Evolutionary conservation across 2,329 filamentous ascomycete species (phyloP).

Genomic region (Allantophomopsis lycopodina): DNA sequence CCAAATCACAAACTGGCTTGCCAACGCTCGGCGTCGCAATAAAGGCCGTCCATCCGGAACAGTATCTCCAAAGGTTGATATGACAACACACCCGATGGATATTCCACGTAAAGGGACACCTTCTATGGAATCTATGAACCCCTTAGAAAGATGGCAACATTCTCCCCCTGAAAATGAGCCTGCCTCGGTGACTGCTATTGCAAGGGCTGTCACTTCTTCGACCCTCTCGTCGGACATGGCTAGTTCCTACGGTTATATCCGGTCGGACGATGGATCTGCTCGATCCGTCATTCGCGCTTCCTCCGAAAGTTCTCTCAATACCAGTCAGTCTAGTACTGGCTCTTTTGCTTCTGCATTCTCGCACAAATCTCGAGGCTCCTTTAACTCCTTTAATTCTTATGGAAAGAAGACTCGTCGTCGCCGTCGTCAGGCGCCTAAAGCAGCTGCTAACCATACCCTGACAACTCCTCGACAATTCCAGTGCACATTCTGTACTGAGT

Average conservation of each 20-base stretch:
- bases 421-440: slow-evolving; percentile 14
- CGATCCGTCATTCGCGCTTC: slow-evolving; percentile 44
- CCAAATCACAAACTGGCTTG: slow-evolving; percentile 87
- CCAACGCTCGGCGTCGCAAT: slow-evolving; percentile 72
- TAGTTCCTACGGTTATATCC: slow-evolving; percentile 41
- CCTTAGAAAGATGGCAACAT: slow-evolving; percentile 55
- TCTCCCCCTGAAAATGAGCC: slow-evolving; percentile 59
- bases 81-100: slow-evolving; percentile 51
- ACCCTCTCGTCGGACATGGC: slow-evolving; percentile 38
- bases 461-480: slow-evolving; percentile 33
- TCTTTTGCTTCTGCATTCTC: slow-evolving; percentile 47
- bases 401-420: slow-evolving; percentile 14
- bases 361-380: slow-evolving; percentile 41
- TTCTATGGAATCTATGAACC: slow-evolving; percentile 39
- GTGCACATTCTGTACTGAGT: slow-evolving; percentile 57
- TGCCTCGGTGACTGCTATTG: slow-evolving; percentile 49
- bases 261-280: slow-evolving; percentile 46
- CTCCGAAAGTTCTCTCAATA: slow-evolving; percentile 44
- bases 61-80: slow-evolving; percentile 54
- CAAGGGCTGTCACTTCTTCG: slow-evolving; percentile 39
- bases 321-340: slow-evolving; percentile 43
- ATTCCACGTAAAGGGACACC: slow-evolving; percentile 53
- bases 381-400: slow-evolving; percentile 16
- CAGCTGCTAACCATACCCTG: slow-evolving; percentile 29
- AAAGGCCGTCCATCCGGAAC: slow-evolving; percentile 59